Conservation (phyloP, 192 early-diverging fungal species). For the Coemansia sp. region DNA sequence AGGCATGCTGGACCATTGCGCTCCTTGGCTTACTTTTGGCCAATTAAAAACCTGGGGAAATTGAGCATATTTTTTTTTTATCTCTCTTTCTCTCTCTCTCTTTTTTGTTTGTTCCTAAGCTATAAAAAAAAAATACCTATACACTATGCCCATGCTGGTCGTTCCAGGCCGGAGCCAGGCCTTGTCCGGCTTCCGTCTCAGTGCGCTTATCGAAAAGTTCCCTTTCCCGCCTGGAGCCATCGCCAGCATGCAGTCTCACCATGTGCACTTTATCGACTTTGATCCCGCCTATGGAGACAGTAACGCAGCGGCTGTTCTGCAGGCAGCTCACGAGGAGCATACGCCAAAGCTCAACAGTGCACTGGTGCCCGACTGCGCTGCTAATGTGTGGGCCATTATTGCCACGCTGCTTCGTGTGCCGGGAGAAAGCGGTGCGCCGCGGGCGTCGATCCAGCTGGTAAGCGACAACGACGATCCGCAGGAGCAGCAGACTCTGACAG, state of each 20-base stretch:
- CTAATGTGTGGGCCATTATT: slow-evolving; percentile 31
- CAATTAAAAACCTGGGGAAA: no score
- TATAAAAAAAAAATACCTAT: background rate
- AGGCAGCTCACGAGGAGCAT: slow-evolving; percentile 37
- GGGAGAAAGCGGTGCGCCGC: slow-evolving; percentile 22
- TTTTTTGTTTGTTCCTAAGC: background rate
- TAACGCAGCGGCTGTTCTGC: slow-evolving; percentile 45
- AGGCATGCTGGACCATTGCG: no score
- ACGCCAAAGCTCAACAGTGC: slow-evolving; percentile 23
- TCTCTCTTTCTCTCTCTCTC: background rate
- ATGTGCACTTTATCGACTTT: slow-evolving; percentile 74
- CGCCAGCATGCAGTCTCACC: slow-evolving; percentile 59
- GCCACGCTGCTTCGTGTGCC: slow-evolving; percentile 37
- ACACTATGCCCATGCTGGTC: slow-evolving; percentile 71
- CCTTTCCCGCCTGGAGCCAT: slow-evolving; percentile 57
- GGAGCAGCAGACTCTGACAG: slow-evolving; percentile 5
- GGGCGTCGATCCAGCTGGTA: slow-evolving; percentile 28
- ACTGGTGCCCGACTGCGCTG: slow-evolving; percentile 13
- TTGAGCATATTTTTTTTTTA: background rate
- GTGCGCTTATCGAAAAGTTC: slow-evolving; percentile 59
- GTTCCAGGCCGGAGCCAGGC: slow-evolving; percentile 77
- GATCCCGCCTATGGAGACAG: slow-evolving; percentile 29
- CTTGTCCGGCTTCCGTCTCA: slow-evolving; percentile 72
- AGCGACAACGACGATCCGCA: slow-evolving; percentile 3
- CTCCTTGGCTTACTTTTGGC: no score